Base-by-base conservation (phyloP, 768 basidiomycete species). In the Boletus edulis region DNA sequence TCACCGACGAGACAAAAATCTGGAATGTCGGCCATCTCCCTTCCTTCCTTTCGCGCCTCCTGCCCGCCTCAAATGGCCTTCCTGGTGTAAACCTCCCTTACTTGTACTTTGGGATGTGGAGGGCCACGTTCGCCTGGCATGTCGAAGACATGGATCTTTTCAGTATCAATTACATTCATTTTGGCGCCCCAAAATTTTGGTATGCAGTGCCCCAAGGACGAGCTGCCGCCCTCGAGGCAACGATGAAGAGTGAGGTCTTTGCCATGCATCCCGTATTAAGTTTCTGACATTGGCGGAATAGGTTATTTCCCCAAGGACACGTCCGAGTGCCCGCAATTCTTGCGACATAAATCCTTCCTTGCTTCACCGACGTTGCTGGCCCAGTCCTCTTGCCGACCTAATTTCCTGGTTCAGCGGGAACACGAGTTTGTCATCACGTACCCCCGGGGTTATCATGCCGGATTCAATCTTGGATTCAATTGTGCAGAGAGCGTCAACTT, bases 81-180 rank as follows among this genome's bases (percentile, higher is more conserved):
- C 95, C 96, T 1, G 97, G 97, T 10, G 97, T 99, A 46, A 98
- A 98, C 66, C 88, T 94, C 3, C 96, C 96, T 0, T 98, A 98
- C 69, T 81, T 98, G 3, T 98, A 98, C 72, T 98, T 95, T 68
- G 97, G 97, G 59, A 98, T 98, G 95, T 99, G 97, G 97, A 80
- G 94, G 48, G 96, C 96, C 22, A 94, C 94, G 0, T 98, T 98
- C 72, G 92, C 94, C 0, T 99, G 97, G 96, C 97, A 99, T 64
- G 97, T 99, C 46, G 97, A 99, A 72, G 97, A 99, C 71, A 97
- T 98, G 91, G 97, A 99, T 67, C 79, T 99, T 1, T 98, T 96
- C 73, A 95, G 93, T 53, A 98, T 99, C 75, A 99, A 99, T 68
- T 98, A 94, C 69, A 92, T 99, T 52, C 97, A 99, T 71, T 98